Evolutionary conservation across 805 yeast species (phyloP), one percentile per base, ranked within the genome.

Genomic region (Scheffersomyces ergatensis): DNA sequence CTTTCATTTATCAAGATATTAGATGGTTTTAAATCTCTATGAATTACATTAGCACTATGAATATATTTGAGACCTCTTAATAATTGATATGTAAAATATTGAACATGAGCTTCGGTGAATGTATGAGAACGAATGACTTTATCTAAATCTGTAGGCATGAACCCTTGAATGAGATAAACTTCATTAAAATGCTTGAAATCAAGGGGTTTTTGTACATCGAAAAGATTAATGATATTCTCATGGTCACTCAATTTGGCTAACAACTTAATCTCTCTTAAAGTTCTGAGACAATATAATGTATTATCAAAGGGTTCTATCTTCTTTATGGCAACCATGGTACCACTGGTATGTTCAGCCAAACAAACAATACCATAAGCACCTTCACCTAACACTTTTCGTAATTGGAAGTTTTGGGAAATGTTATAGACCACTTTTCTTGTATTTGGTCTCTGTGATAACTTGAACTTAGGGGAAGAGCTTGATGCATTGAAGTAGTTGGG

Each of bases 331-430:
- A 86, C 93, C 44, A 70, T 69, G 1, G 76, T 72, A 15, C 76
- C 73, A 1, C 85, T 70, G 11, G 83, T 82, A 50, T 83, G 88
- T 9, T 72, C 58, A 0, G 89, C 93, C 3, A 80, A 72, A 35
- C 85, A 83, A 4, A 86, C 95, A 2, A 84, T 74, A 0, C 95
- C 93, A 50, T 86, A 86, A 0, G 93, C 89, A 1, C 95, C 95
- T 57, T 83, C 87, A 4, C 95, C 95, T 5, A 86, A 65, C 4
- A 83, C 66, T 43, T 77, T 79, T 15, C 68, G 65, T 6, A 85
- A 74, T 44, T 77, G 77, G 55, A 80, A 85, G 48, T 77, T 78
- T 35, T 77, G 73, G 3, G 83, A 78, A 13, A 85, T 76, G 50
- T 82, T 82, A 62, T 83, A 85, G 2, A 80, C 74, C 5, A 56